Evolutionary conservation across 176 grass and related monocot species (phyloP).

Genomic region (bread wheat (Triticum aestivum)): DNA sequence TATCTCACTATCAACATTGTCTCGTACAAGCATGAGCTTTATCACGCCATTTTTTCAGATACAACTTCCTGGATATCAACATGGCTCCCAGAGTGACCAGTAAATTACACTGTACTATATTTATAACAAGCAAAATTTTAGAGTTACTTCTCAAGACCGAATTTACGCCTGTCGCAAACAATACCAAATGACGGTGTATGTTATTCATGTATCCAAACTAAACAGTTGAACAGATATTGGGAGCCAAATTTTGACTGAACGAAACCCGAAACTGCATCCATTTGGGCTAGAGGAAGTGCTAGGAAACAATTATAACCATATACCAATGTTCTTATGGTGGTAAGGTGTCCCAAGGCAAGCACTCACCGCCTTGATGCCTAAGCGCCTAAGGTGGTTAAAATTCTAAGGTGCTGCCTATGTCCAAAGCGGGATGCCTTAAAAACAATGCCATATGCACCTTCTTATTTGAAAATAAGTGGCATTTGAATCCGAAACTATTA

Average conservation of each 20-base stretch:
- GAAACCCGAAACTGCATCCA: background rate
- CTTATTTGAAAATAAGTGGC: background rate
- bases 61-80: background rate
- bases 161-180: background rate
- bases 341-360: too few relatives aligned
- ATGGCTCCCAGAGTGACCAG: background rate
- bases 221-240: background rate
- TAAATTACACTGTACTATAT: background rate
- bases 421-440: too few relatives aligned
- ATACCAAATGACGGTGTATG: background rate
- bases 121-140: background rate
- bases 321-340: too few relatives aligned
- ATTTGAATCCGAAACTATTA: conserved; percentile 10
- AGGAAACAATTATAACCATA: conserved; percentile 25
- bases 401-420: too few relatives aligned
- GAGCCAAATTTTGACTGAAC: background rate
- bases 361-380: too few relatives aligned
- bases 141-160: background rate
- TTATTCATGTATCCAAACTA: background rate
- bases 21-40: conserved; percentile 3
- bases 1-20: background rate
- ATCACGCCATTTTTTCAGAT: background rate
- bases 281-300: background rate
- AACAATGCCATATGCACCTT: background rate
- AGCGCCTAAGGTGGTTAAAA: too few relatives aligned